Percentiles rank a stretch among this genome's conserved stretches.
phyloP scores from a whole-genome alignment of 352 stramenopile genomes.

The Thalassiosira exigua region DNA sequence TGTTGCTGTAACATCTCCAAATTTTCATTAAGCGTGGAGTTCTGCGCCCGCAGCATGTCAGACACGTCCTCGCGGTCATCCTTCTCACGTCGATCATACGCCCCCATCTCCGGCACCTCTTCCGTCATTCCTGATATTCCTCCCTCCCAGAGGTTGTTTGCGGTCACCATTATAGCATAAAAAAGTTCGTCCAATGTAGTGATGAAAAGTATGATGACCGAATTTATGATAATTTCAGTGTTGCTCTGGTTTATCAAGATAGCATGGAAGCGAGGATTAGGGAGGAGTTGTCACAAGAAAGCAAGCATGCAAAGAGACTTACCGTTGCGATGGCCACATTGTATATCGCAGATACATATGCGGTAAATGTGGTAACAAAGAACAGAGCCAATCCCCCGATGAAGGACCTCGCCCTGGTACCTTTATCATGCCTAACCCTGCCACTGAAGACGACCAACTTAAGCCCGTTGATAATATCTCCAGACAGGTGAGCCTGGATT shows the following conservation, averaged over 20 bases:
- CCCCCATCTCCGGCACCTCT: too few species aligned
- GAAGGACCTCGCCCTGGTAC: slow-evolving; percentile 25
- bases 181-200: slow-evolving; percentile 39
- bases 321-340: slow-evolving; percentile 45
- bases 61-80: too few species aligned
- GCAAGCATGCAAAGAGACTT: too few species aligned
- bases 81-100: too few species aligned
- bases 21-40: too few species aligned
- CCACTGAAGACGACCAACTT: slow-evolving; percentile 19
- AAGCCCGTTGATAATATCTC: slow-evolving; percentile 25
- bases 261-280: too few species aligned
- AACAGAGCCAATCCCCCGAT: slow-evolving; percentile 18
- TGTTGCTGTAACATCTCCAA: too few species aligned
- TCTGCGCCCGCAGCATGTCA: too few species aligned
- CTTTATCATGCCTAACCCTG: slow-evolving; percentile 14
- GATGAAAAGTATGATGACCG: slow-evolving; percentile 45
- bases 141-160: background rate
- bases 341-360: slow-evolving; percentile 43
- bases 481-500: slow-evolving; percentile 13
- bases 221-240: slow-evolving; percentile 43
- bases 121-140: background rate
- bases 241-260: too few species aligned
- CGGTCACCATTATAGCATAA: background rate
- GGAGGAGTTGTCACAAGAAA: too few species aligned
- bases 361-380: slow-evolving; percentile 19